A percentile compares a stretch with the other conserved stretches of the same genome.
Conservation (phyloP, 176 grass and related monocot species). For the Rhynchospora pubera region DNA sequence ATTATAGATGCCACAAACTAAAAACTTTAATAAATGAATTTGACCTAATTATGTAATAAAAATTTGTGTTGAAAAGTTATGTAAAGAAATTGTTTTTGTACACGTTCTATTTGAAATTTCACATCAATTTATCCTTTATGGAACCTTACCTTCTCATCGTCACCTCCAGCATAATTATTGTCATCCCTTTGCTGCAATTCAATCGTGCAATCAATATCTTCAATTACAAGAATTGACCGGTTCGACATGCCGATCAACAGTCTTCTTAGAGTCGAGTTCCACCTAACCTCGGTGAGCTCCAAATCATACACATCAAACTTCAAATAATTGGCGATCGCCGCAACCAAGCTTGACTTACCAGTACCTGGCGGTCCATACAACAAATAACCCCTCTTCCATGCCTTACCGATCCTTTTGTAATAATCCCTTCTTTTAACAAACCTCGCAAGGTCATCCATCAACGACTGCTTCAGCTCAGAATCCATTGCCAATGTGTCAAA, state of each 20-base stretch:
- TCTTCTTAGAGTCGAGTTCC: constrained; percentile 49
- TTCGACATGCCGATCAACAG: constrained; percentile 70
- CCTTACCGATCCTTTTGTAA: constrained; percentile 81
- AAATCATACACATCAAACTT: constrained; percentile 94
- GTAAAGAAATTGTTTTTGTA: background rate
- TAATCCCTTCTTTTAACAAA: constrained; percentile 75
- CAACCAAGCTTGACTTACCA: constrained; percentile 89
- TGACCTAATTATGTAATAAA: background rate
- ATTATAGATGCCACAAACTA: background rate
- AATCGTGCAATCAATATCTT: constrained; percentile 83
- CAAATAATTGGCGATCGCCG: constrained; percentile 89
- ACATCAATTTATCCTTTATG: background rate
- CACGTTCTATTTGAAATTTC: background rate
- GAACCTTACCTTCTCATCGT: constrained; percentile 42
- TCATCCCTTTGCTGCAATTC: constrained; percentile 57
- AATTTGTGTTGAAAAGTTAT: background rate
- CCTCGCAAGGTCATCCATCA: constrained; percentile 73
- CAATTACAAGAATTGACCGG: constrained; percentile 70
- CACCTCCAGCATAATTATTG: constrained; percentile 16
- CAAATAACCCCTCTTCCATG: constrained; percentile 86
- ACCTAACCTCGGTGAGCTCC: constrained; percentile 67
- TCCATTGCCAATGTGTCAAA: constrained; percentile 79
- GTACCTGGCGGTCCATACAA: constrained; percentile 75
- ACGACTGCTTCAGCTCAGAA: constrained; percentile 34
- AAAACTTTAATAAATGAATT: background rate